A percentile compares a stretch with the other conserved stretches of the same genome.
These are phyloP conservation scores for Alternaria rosae DNA, from an alignment of 2,329 filamentous ascomycete species.

Conservation along the genomic window DNA sequence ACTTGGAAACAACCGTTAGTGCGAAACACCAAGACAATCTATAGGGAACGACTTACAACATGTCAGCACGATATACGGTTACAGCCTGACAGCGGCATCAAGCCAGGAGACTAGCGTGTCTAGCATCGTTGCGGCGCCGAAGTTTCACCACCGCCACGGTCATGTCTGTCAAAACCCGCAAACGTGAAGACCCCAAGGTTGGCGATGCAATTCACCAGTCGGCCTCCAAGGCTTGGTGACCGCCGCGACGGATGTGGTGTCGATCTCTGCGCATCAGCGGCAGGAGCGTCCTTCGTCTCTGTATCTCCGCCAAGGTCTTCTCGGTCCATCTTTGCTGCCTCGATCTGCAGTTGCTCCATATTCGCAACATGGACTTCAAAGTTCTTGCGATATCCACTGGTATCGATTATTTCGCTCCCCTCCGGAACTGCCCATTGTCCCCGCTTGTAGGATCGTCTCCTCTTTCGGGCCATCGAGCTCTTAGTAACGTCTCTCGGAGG, in stretches of 20 bases:
- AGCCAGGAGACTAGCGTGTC: background rate
- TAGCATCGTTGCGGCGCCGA: background rate
- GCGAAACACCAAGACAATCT: background rate
- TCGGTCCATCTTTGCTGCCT: background rate
- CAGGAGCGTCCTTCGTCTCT: background rate
- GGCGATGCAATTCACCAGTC: background rate
- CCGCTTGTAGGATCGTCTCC: background rate
- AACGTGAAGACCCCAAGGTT: background rate
- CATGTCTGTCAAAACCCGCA: background rate
- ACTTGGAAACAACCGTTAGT: background rate
- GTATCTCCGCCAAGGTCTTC: background rate
- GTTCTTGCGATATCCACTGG: background rate
- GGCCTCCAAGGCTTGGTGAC: background rate
- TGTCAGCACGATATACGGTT: background rate
- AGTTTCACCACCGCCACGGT: background rate
- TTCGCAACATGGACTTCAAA: background rate
- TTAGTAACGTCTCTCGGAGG: background rate
- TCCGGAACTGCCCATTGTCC: background rate
- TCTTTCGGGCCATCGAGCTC: background rate
- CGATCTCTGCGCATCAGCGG: background rate
- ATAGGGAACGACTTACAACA: background rate
- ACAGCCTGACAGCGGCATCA: background rate
- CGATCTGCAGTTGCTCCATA: background rate
- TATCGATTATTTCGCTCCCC: background rate
- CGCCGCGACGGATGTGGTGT: background rate